Evolutionary conservation across 2,329 filamentous ascomycete genomes (phyloP).

Genomic region (Pyrenophora tritici-repentis): DNA sequence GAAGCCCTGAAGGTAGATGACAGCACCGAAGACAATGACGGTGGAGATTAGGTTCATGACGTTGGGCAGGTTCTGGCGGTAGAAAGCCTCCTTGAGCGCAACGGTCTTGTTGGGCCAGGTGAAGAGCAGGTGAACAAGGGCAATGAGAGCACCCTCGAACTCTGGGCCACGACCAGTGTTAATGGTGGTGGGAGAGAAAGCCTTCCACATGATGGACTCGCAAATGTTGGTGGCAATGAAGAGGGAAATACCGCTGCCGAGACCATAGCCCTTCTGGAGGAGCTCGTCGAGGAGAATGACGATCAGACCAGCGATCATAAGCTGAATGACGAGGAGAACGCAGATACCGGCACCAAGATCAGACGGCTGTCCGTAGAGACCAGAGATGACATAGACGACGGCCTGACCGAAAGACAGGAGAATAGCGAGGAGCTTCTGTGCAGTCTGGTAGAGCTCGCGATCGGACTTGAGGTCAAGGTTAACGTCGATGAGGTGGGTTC

Average conservation of each 20-base stretch:
- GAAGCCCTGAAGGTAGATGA: constrained; percentile 99
- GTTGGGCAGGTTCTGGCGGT: constrained; percentile 98
- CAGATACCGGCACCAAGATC: constrained; percentile 98
- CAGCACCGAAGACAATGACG: constrained; percentile 88
- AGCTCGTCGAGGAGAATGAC: constrained; percentile 99
- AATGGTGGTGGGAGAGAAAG: constrained; percentile 98
- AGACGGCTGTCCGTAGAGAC: constrained; percentile 91
- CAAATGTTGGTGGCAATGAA: constrained; percentile 99
- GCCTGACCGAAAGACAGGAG: constrained; percentile 97
- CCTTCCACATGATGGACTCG: constrained; percentile 99
- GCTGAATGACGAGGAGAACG: constrained; percentile 96
- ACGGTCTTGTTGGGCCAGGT: constrained; percentile 99
- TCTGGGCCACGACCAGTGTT: constrained; percentile 99
- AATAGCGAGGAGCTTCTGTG: constrained; percentile 90
- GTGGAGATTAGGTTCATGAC: constrained; percentile 98
- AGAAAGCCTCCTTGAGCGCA: constrained; percentile 97
- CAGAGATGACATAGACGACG: constrained; percentile 95
- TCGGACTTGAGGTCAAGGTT: constrained; percentile 99
- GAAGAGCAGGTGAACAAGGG: constrained; percentile 94
- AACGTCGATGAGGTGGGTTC: constrained; percentile 99
- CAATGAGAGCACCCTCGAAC: constrained; percentile 98
- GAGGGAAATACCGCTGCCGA: constrained; percentile 97
- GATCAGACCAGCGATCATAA: constrained; percentile 95
- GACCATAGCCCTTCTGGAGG: constrained; percentile 98
- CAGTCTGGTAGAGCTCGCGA: constrained; percentile 99